phyloP scores from a whole-genome alignment of 306 rosid species.

The Fragaria iinumae region DNA sequence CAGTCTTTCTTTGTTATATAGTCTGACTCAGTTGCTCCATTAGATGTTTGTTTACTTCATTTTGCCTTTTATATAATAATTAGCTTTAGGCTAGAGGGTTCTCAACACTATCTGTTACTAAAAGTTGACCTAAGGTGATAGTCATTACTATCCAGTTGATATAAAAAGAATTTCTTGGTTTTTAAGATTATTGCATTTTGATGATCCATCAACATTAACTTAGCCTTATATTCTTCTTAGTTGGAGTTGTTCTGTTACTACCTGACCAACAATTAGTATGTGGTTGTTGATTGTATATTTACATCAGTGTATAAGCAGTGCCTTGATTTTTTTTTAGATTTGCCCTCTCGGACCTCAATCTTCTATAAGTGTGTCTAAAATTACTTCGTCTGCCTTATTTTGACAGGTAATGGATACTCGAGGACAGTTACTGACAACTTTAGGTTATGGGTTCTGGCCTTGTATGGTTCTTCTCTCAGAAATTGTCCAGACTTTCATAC shows the following conservation, averaged over 20 bases:
- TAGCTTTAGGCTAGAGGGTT: not conserved
- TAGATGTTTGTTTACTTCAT: not conserved
- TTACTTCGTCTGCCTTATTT: not conserved
- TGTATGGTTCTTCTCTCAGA: conserved; percentile 67
- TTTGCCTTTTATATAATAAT: not conserved
- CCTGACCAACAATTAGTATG: not conserved
- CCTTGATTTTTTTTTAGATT: not conserved
- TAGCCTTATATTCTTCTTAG: not conserved
- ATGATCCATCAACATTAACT: not conserved
- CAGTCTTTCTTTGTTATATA: not conserved
- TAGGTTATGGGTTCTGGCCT: conserved; percentile 87
- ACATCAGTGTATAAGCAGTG: not conserved
- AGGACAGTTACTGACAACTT: conserved; percentile 57
- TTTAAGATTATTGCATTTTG: not conserved
- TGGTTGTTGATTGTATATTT: not conserved
- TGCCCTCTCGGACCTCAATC: not conserved
- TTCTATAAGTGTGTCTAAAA: not conserved
- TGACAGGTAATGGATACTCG: conserved; percentile 59
- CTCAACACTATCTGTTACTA: not conserved
- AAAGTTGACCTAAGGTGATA: not conserved
- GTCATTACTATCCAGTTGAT: not conserved
- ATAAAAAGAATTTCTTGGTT: not conserved
- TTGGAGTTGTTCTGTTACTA: conserved; percentile 1
- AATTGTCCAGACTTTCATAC: conserved; percentile 70
- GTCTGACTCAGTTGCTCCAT: not conserved